phyloP scores from a whole-genome alignment of 2,329 filamentous ascomycete species.

The Arthrobotrys pseudoclavata region DNA sequence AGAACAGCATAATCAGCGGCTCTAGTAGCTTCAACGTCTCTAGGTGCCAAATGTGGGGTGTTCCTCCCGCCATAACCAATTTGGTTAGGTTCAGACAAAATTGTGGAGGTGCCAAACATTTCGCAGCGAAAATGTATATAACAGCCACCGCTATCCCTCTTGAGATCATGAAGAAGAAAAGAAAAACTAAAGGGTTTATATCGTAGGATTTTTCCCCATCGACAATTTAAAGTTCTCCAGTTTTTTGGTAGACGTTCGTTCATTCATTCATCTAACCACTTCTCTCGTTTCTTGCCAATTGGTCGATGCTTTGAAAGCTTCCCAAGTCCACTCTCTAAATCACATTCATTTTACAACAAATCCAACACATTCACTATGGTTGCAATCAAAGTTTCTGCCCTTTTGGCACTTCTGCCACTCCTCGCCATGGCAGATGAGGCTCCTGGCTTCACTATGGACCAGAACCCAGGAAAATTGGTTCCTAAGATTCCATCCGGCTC shows the following conservation, averaged over 20 bases:
- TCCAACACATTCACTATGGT: conserved; percentile 53
- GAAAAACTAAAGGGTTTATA: conserved; percentile 11
- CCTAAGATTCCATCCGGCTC: conserved; percentile 12
- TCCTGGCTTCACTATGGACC: conserved; percentile 36
- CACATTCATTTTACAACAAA: conserved; percentile 43
- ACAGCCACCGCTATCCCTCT: conserved; percentile 31
- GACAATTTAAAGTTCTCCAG: neutral
- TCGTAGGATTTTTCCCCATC: conserved; percentile 1
- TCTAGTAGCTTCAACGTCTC: conserved; percentile 37
- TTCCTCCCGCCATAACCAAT: conserved; percentile 13
- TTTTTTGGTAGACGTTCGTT: conserved; percentile 14
- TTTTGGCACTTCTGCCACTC: conserved; percentile 38
- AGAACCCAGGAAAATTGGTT: conserved; percentile 33
- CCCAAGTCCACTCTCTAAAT: neutral
- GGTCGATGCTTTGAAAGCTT: conserved; percentile 10
- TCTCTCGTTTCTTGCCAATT: neutral
- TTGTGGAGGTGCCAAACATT: conserved; percentile 22
- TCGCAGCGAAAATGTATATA: conserved; percentile 16
- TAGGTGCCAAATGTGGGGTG: conserved; percentile 26
- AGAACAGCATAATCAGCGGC: conserved; percentile 3
- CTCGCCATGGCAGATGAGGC: conserved; percentile 18
- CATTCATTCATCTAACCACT: conserved; percentile 25
- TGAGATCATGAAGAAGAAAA: conserved; percentile 17
- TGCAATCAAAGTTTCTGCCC: conserved; percentile 10
- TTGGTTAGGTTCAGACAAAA: conserved; percentile 19